Base-by-base conservation (phyloP, 2,329 filamentous ascomycete species). In the Periconia digitata region DNA sequence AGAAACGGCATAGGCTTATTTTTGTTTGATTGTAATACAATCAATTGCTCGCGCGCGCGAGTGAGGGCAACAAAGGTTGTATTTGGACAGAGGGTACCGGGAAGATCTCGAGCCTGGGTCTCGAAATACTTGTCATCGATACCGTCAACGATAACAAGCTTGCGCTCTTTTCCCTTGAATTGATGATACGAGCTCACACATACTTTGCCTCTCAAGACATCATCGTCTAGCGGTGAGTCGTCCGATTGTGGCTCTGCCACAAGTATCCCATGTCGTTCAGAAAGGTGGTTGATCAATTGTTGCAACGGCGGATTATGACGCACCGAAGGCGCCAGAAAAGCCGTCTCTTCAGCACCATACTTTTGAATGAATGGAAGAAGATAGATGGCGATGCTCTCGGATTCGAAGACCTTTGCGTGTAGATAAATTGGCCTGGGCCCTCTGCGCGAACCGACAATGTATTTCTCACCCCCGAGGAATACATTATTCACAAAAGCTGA, bases 171-270 rank as follows among this genome's bases (percentile, higher is more conserved):
- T 40, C 50, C 50, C 20, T 52, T 52, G 37, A 52, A 52, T 38
- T 52, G 50, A 24, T 52, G 50, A 43, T 46, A 49, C 18, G 50
- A 49, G 50, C 42, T 52, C 22, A 52, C 50, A 44, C 46, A 49
- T 21, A 46, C 17, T 35, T 52, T 52, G 20, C 50, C 50, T 15
- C 37, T 43, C 16, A 52, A 40, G 36, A 52, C 46, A 36, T 46
- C 6, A 20, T 52, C 46, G 29, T 49, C 21, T 6, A 52, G 39
- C 22, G 38, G 46, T 39, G 43, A 22, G 35, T 52, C 46, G 37
- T 52, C 50, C 17, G 50, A 49, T 16, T 32, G 46, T 15, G 42
- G 39, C 27, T 29, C 39, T 17, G 50, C 46, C n/a, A 52, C 40
- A 8, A 42, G 50, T 46, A 52, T 40, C 29, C 36, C 23, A 32